These are phyloP conservation scores for Amylocystis lapponica DNA, from an alignment of 768 basidiomycete species.

Conservation along the genomic window DNA sequence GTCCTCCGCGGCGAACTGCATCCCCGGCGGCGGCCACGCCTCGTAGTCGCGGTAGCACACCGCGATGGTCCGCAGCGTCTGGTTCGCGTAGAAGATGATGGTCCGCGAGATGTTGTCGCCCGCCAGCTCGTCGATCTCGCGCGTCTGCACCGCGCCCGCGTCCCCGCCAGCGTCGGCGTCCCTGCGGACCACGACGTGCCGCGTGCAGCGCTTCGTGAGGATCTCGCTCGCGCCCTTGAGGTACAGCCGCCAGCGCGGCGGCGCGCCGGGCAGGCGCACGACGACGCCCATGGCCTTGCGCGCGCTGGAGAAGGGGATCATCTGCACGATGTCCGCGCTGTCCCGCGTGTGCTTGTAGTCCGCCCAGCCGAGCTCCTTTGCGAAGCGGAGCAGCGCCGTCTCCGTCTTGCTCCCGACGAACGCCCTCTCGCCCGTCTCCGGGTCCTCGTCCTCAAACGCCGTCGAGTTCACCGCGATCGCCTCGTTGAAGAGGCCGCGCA, in stretches of 20 bases:
- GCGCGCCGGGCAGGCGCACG: conserved; percentile 49
- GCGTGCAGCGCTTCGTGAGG: conserved; percentile 67
- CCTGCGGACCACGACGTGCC: conserved; percentile 66
- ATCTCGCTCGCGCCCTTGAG: conserved; percentile 96
- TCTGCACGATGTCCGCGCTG: conserved; percentile 58
- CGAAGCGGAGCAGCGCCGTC: conserved; percentile 83
- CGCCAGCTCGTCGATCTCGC: conserved; percentile 57
- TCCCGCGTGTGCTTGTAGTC: conserved; percentile 67
- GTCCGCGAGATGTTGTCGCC: conserved; percentile 84
- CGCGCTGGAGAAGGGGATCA: conserved; percentile 92
- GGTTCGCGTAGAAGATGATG: conserved; percentile 97
- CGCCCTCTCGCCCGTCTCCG: conserved; percentile 47
- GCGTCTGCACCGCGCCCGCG: conserved; percentile 43
- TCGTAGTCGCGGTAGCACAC: conserved; percentile 88
- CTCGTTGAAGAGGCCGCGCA: conserved; percentile 70
- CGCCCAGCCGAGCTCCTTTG: conserved; percentile 73
- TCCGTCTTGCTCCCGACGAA: conserved; percentile 97
- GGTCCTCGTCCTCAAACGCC: conserved; percentile 80
- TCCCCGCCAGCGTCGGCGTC: conserved; percentile 18
- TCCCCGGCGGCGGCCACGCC: conserved; percentile 71
- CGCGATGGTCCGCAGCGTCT: conserved; percentile 90
- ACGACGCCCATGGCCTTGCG: conserved; percentile 95
- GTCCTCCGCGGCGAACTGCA: conserved; percentile 34
- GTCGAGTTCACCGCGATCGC: conserved; percentile 91
- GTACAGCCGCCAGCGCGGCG: conserved; percentile 64